Percentiles rank a stretch among this genome's conserved stretches.
Conservation (phyloP, 176 grass and related monocot genomes). For the Dactylis glomerata region DNA sequence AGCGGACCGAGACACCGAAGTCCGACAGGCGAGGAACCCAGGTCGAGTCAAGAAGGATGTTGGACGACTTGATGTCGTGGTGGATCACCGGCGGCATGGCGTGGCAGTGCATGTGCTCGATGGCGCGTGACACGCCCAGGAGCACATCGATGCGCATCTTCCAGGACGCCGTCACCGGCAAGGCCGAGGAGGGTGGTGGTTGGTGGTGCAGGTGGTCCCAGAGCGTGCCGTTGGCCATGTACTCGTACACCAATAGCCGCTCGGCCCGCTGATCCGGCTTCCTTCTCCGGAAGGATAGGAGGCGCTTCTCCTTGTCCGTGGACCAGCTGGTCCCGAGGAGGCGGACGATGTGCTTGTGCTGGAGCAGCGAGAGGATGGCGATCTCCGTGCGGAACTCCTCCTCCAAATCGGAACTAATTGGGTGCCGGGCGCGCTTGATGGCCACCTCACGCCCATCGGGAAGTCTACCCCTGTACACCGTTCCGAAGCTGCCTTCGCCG, state of each 20-base stretch:
- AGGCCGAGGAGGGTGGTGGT: too few species aligned
- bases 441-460: too few species aligned
- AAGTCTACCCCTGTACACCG: too few species aligned
- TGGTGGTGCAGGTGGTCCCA: background rate
- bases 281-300: background rate
- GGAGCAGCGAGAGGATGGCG: background rate
- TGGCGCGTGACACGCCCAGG: too few species aligned
- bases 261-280: too few species aligned
- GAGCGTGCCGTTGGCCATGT: background rate
- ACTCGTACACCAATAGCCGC: background rate
- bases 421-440: too few species aligned
- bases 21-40: too few species aligned
- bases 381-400: background rate
- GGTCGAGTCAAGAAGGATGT: constrained; percentile 38
- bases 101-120: background rate
- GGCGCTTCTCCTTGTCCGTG: background rate
- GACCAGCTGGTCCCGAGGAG: background rate
- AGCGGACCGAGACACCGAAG: too few species aligned
- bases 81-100: constrained; percentile 95
- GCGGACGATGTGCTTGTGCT: background rate
- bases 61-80: constrained; percentile 95
- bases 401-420: too few species aligned
- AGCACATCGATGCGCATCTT: too few species aligned
- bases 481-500: too few species aligned
- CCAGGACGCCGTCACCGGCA: too few species aligned